A percentile compares a stretch with the other conserved stretches of the same genome.
Evolutionary conservation across 257 asterid genomes (phyloP).

Genomic region (Solanum raphanifolium): DNA sequence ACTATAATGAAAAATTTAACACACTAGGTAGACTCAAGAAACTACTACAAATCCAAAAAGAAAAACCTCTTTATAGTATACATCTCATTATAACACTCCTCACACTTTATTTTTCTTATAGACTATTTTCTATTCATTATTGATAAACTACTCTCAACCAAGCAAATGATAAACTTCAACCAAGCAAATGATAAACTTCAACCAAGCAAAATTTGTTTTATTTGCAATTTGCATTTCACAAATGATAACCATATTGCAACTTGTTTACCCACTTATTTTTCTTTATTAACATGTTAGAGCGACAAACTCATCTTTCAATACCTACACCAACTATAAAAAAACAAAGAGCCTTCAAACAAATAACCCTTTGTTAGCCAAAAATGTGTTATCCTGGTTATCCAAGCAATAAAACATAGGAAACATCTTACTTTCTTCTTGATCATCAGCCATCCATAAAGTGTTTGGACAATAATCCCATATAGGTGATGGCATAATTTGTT

Average conservation of each 20-base stretch:
- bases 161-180: neutral
- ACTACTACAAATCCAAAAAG: neutral
- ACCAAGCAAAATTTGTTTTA: neutral
- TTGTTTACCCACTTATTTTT: neutral
- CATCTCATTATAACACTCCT: neutral
- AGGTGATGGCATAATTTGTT: slow-evolving; percentile 35
- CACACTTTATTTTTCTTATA: neutral
- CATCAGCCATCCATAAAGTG: slow-evolving; percentile 29
- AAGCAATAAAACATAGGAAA: neutral
- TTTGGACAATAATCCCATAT: slow-evolving; percentile 46
- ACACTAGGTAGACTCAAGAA: neutral
- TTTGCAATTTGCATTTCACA: neutral
- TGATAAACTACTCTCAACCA: neutral
- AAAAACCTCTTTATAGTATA: neutral
- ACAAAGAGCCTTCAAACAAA: neutral
- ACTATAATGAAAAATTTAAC: neutral
- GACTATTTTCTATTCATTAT: neutral
- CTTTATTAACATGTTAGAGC: neutral
- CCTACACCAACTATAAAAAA: neutral
- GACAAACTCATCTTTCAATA: neutral
- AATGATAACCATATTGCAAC: neutral
- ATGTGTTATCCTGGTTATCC: neutral
- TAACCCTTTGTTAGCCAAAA: neutral
- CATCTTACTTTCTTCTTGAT: neutral
- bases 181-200: neutral